These are phyloP conservation scores for Rhodotorula paludigena DNA, from an alignment of 768 basidiomycete genomes.

Conservation along the genomic window DNA sequence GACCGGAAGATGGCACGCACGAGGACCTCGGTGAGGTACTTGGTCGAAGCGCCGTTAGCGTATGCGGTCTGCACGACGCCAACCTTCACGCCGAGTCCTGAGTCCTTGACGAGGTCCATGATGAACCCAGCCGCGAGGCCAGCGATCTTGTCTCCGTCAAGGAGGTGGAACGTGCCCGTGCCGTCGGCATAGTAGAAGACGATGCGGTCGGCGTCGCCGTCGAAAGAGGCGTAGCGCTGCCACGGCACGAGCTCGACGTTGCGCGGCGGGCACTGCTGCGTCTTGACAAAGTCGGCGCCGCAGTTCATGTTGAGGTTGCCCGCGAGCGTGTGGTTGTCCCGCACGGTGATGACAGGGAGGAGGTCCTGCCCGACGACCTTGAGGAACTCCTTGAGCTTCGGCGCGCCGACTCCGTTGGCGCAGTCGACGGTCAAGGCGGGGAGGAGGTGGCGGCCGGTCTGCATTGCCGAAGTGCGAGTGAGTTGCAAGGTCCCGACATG, in stretches of 20 bases:
- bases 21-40: conserved; percentile 74
- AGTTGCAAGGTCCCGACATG: too few relatives aligned
- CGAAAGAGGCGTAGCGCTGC: conserved; percentile 77
- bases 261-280: conserved; percentile 77
- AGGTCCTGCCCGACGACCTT: conserved; percentile 31
- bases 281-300: conserved; percentile 97
- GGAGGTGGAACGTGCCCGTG: conserved; percentile 71
- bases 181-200: conserved; percentile 87
- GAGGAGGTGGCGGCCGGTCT: conserved; percentile 55
- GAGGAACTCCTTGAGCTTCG: conserved; percentile 60
- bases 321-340: conserved; percentile 60
- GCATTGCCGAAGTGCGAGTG: conserved; percentile 41
- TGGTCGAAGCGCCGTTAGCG: conserved; percentile 94
- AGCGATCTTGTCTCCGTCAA: conserved; percentile 98
- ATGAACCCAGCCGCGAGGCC: conserved; percentile 88
- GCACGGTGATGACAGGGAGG: conserved; percentile 64
- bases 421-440: conserved; percentile 72
- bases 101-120: conserved; percentile 75
- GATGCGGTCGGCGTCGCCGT: conserved; percentile 94
- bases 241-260: conserved; percentile 56
- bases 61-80: conserved; percentile 98
- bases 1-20: neutral
- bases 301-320: conserved; percentile 79
- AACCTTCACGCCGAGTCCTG: conserved; percentile 79
- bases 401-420: conserved; percentile 94